Conservation (phyloP, 306 rosid genomes). For the Inga leiocalycina region DNA sequence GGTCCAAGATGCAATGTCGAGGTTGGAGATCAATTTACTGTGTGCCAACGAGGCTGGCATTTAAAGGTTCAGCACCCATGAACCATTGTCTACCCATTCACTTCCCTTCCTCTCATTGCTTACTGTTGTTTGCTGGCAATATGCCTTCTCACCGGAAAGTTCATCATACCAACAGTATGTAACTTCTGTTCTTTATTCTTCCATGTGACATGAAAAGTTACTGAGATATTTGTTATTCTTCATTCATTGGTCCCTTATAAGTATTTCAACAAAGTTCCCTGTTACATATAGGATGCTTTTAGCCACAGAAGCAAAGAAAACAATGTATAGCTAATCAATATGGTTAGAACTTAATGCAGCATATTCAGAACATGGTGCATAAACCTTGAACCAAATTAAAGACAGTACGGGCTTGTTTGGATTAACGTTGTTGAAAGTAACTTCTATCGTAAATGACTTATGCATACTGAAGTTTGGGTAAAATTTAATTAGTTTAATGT, state of each 20-base stretch:
- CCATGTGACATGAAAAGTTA: not conserved
- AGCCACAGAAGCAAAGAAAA: conserved; percentile 5
- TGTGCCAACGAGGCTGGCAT: conserved; percentile 97
- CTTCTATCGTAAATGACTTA: too few relatives aligned
- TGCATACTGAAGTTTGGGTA: too few relatives aligned
- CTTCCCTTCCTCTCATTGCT: conserved; percentile 96
- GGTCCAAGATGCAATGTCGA: conserved; percentile 98
- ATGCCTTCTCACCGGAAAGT: conserved; percentile 96
- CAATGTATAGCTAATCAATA: not conserved
- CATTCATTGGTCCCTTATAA: not conserved
- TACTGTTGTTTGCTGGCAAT: conserved; percentile 91
- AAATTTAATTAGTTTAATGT: too few relatives aligned
- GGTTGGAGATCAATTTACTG: conserved; percentile 98
- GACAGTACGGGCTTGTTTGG: not conserved
- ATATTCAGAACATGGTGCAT: not conserved
- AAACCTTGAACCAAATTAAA: not conserved
- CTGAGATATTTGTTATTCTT: not conserved
- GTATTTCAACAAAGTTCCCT: not conserved
- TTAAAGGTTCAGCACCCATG: conserved; percentile 99
- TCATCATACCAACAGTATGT: conserved; percentile 91
- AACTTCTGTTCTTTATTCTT: conserved; percentile 25
- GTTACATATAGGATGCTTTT: not conserved
- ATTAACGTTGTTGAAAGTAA: too few relatives aligned
- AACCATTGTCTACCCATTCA: conserved; percentile 95
- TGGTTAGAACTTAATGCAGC: not conserved